Base-by-base conservation (phyloP, 306 rosid genomes). In the Parietaria judaica region DNA sequence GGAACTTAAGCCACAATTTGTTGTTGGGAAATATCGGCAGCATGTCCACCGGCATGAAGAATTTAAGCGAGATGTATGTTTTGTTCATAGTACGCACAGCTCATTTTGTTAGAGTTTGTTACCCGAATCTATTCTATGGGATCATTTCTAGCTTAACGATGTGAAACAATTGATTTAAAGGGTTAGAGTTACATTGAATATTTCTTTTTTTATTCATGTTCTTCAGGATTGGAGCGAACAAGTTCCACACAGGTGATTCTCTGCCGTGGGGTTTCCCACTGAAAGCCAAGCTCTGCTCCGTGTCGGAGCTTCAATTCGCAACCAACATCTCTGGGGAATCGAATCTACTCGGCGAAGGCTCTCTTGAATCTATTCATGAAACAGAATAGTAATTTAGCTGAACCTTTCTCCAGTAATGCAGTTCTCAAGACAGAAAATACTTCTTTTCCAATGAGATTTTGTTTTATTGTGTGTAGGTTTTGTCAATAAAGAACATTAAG, bases 1-100 rank as follows among this genome's bases (percentile, higher is more conserved):
- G 98, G 89, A 92, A 92, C 75, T 78, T 92, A 60, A 92, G 98
- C 86, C 88, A 82, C 81, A 88, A 88, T 74, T 66, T 73, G 50
- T 75, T 92, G 64, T 80, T 78, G 50, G 98, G 98, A 66, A 84
- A 86, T 58, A 58, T 92, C 59, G 98, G 98, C 63, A 79, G 84
- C 76, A 83, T 92, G 46, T 88, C 88, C 58, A 75, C 82, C 38
- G 94, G 84, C 79, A 65, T 86, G 66, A 72, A 81, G 80, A 78
- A 77, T 74, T 77, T 92, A 76, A 80, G 69, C 72, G 96, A 88
- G 74, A 74, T 92, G 98, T 92, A 86, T 51, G 86, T 38, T 62
- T 75, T n/a, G n/a, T n/a, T n/a, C n/a, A n/a, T n/a, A n/a, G n/a
- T n/a, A n/a, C n/a, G n/a, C n/a, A n/a, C n/a, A n/a, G n/a, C n/a